Base-by-base conservation (phyloP, 768 basidiomycete genomes). In the Lactifluus hygrophoroides region DNA sequence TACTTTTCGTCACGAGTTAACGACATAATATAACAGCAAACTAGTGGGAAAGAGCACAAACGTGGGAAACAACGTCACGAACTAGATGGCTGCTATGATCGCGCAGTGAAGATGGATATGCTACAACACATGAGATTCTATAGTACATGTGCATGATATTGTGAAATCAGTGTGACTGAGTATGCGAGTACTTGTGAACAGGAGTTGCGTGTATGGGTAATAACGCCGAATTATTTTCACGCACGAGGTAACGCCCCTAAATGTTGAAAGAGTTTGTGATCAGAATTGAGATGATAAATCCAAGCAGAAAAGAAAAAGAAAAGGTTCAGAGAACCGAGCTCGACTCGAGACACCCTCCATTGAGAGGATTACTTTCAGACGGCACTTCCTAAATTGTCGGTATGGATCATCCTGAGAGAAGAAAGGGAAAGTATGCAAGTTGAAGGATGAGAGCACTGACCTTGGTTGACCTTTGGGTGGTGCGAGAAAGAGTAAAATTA, bases 371-470 rank as follows among this genome's bases (percentile, higher is more conserved):
- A 56, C 16, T 16, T 63, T 63, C 62, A 43, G 62, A 63, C 62
- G 62, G 62, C 62, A 64, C 62, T 64, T 64, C 62, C 62, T 64
- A 64, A 64, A 57, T 51, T 57, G 54, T 63, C 62, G 62, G 62
- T 45, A 51, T 37, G 48, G n/a, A 60, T 62, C 61, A 62, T 62
- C 61, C 13, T 19, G 1, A 27, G 21, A 21, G 28, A 44, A 14
- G 11, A 32, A 58, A 8, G 14, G 9, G 47, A 30, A 38, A 0
- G 14, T 25, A 28, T 13, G 7, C 11, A 23, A 2, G 19, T 21
- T 17, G 3, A 10, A 17, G 28, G 27, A 17, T 0, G 55, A 10
- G 38, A 34, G 19, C 19, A 54, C 52, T 27, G 45, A 59, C 47
- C 44, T 40, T 48, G 6, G 17, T 17, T 13, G 21, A 17, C n/a